Evolutionary conservation across 2,329 filamentous ascomycete genomes (phyloP).

Genomic region (Trichoderma lentiforme): DNA sequence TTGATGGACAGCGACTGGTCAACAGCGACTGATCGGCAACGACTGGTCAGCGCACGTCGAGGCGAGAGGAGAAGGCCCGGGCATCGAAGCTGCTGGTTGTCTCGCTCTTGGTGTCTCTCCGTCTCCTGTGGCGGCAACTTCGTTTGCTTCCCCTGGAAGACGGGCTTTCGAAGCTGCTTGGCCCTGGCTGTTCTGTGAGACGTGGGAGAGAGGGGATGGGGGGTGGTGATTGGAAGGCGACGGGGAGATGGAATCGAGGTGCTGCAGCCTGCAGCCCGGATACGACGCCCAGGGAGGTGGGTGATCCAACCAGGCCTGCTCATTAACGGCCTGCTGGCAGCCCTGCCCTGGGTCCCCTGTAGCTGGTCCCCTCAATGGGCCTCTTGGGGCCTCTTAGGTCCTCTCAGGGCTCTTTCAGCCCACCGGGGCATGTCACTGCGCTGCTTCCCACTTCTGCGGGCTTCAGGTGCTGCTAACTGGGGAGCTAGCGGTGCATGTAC

Average conservation of each 20-base stretch:
- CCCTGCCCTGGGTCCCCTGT: background rate
- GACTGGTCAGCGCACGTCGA: constrained; percentile 39
- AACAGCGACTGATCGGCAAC: constrained; percentile 31
- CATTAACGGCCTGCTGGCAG: background rate
- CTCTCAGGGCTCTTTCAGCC: background rate
- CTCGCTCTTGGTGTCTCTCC: background rate
- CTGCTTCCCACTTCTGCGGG: background rate
- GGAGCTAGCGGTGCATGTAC: background rate
- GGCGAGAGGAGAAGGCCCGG: constrained; percentile 37
- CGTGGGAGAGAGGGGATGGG: constrained; percentile 18
- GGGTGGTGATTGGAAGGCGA: constrained; percentile 21
- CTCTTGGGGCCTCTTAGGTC: background rate
- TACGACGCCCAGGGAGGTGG: constrained; percentile 17
- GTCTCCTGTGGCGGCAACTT: background rate
- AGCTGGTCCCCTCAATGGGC: background rate
- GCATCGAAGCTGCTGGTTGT: constrained; percentile 39
- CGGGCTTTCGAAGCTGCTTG: constrained; percentile 6
- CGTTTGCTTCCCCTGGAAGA: background rate
- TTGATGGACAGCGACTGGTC: constrained; percentile 24
- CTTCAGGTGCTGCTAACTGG: background rate
- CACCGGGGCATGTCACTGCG: constrained; percentile 11
- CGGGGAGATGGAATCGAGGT: constrained; percentile 15
- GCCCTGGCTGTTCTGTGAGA: constrained; percentile 12
- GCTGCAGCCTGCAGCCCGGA: constrained; percentile 17
- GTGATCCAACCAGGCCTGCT: constrained; percentile 9